Base-by-base conservation (phyloP, 768 basidiomycete genomes). In the Suillus decipiens region DNA sequence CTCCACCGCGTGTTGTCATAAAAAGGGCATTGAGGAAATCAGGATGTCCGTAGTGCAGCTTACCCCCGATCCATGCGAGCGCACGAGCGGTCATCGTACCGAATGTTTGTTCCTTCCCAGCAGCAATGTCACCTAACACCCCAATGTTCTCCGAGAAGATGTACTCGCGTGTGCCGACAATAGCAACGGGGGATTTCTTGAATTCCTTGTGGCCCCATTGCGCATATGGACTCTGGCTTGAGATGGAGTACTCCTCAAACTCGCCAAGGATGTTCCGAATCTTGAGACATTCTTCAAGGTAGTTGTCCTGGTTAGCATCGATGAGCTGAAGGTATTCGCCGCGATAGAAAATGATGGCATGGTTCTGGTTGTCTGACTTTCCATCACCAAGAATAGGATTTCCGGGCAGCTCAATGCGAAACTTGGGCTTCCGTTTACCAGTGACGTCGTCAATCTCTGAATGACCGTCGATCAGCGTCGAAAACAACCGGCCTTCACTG, bases 91-190 rank as follows among this genome's bases (percentile, higher is more conserved):
- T 95, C 84, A 99, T 89, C 11, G 97, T 99, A 78, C 97, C 97
- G 77, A 99, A 99, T 53, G 97, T 99, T 79, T 99, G 97, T 79
- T 99, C 97, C 82, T 99, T 99, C 57, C 97, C 97, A 63, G 97
- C 97, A 54, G 97, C 97, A 66, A 99, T 95, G 75, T 99, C 97
- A 76, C 97, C 97, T 64, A 99, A 84, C 41, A 99, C 93, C 82
- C 97, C 97, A 69, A 99, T 99, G 75, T 99, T 99, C 81, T 99
- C 97, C 59, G 97, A 99, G 82, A 99, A 99, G 73, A 99, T 98
- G 79, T 99, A 99, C 79, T 99, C 97, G 75, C 97, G 89, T 6
- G 97, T 97, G 71, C 97, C 97, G 66, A 99, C 86, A 74, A 99
- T 99, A 36, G 97, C 97, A 63, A 99, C 95, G 22, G 96, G 97